Conservation (phyloP, 2,329 filamentous ascomycete genomes). For the Claviceps lovelessii region DNA sequence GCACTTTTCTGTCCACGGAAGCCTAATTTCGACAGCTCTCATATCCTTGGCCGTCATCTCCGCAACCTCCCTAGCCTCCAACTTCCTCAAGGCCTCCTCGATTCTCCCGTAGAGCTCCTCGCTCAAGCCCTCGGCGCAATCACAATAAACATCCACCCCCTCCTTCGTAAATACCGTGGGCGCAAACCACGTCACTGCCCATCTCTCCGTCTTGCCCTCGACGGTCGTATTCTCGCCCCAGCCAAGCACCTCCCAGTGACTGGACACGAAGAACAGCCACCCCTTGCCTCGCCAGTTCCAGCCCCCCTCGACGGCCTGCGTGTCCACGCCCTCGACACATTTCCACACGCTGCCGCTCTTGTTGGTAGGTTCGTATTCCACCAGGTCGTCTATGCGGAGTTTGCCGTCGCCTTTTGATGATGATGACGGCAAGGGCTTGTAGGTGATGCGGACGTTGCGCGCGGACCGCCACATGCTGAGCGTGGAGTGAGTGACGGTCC, state of each 20-base stretch:
- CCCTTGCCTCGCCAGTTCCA: conserved; percentile 74
- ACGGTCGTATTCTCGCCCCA: conserved; percentile 44
- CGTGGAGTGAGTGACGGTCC: conserved; percentile 63
- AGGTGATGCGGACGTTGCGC: conserved; percentile 69
- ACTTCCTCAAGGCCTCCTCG: conserved; percentile 30
- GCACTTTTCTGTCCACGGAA: conserved; percentile 32
- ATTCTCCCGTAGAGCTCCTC: conserved; percentile 43
- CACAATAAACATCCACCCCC: conserved; percentile 64
- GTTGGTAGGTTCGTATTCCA: conserved; percentile 49
- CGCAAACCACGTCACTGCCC: conserved; percentile 75
- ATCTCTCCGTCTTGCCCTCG: conserved; percentile 37
- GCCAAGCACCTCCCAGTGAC: conserved; percentile 70
- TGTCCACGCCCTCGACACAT: conserved; percentile 52
- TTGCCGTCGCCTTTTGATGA: conserved; percentile 21
- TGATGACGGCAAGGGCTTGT: conserved; percentile 36
- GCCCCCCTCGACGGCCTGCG: conserved; percentile 19
- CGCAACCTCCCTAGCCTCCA: conserved; percentile 41
- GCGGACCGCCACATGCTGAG: conserved; percentile 68
- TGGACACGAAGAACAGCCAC: conserved; percentile 54
- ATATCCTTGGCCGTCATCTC: conserved; percentile 34
- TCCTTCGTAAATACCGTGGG: conserved; percentile 73
- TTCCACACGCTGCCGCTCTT: conserved; percentile 35
- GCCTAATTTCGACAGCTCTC: conserved; percentile 33
- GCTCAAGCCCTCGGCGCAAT: conserved; percentile 44
- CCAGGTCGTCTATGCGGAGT: conserved; percentile 52